Percentiles rank a stretch among this genome's conserved stretches.
phyloP scores from a whole-genome alignment of 2,329 filamentous ascomycete genomes.

The Hymenoscyphus fructigenus region DNA sequence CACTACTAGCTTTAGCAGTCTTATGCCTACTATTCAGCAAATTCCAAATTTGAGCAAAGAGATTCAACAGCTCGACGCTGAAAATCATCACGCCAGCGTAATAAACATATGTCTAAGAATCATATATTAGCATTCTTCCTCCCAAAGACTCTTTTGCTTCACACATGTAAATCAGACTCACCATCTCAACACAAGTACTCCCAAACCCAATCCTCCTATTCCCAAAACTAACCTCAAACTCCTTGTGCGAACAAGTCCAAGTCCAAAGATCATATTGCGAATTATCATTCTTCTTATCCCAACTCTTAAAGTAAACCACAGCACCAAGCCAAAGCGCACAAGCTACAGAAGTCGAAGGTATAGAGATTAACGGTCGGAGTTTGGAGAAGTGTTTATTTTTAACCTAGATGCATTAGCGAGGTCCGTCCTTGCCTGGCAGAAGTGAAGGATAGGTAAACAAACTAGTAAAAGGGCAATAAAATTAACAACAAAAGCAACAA shows the following conservation, averaged over 20 bases:
- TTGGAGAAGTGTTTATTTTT: background rate
- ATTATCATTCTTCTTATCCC: constrained; percentile 8
- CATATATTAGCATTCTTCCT: background rate
- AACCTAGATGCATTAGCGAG: background rate
- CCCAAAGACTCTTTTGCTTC: too few species aligned
- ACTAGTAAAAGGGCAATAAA: constrained; percentile 5
- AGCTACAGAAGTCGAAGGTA: constrained; percentile 1
- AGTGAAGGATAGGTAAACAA: background rate
- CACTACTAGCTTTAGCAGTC: too few species aligned
- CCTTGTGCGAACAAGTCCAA: constrained; percentile 8
- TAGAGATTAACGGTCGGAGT: background rate
- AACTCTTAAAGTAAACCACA: constrained; percentile 5
- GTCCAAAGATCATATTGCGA: constrained; percentile 7
- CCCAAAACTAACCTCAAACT: constrained; percentile 7
- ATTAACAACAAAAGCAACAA: background rate
- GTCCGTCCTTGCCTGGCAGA: background rate
- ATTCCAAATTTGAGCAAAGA: constrained; percentile 5
- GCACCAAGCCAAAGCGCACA: background rate
- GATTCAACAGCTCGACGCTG: background rate
- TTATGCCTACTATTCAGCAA: background rate
- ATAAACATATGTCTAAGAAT: background rate
- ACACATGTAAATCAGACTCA: background rate
- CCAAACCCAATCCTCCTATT: background rate
- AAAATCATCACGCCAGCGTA: constrained; percentile 5
- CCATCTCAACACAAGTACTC: constrained; percentile 7